Evolutionary conservation across 371 early-diverging fungal species (phyloP).

Genomic region (Blastocladiella emersonii): DNA sequence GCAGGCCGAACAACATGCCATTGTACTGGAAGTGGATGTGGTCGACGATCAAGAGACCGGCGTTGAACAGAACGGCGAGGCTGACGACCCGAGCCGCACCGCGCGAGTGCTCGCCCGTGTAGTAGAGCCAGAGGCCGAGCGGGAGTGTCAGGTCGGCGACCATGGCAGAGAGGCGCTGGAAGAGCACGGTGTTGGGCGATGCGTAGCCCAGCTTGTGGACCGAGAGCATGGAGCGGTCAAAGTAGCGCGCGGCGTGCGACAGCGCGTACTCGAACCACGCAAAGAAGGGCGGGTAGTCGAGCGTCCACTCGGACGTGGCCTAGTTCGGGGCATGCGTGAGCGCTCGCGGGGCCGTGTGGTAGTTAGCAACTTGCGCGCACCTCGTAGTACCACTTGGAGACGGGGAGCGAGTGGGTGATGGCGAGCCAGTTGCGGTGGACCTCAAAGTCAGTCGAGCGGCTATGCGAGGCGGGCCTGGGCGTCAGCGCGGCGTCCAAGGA

Average conservation of each 20-base stretch:
- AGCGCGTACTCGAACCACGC: constrained; percentile 85
- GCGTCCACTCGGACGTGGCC: constrained; percentile 86
- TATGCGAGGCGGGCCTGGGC: too few relatives aligned
- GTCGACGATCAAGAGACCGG: constrained; percentile 75
- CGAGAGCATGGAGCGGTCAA: constrained; percentile 65
- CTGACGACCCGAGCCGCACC: background rate
- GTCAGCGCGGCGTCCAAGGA: too few relatives aligned
- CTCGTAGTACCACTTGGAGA: constrained; percentile 79
- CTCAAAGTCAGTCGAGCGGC: constrained; percentile 94
- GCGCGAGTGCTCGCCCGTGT: background rate
- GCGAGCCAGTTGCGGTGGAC: constrained; percentile 98
- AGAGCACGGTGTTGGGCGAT: constrained; percentile 49
- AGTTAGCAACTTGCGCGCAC: constrained; percentile 21
- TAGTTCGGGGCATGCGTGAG: constrained; percentile 11
- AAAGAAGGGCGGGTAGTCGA: constrained; percentile 96
- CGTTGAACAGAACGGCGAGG: constrained; percentile 53
- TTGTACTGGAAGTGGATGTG: constrained; percentile 96
- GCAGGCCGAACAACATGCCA: constrained; percentile 80
- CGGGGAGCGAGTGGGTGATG: constrained; percentile 70
- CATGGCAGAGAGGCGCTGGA: constrained; percentile 74
- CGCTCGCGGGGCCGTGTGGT: background rate
- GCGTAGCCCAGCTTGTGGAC: constrained; percentile 53
- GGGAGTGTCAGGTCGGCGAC: constrained; percentile 62
- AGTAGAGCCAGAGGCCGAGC: constrained; percentile 47
- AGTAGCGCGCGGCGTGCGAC: constrained; percentile 36